These are phyloP conservation scores for Prosopis cineraria DNA, from an alignment of 306 rosid genomes.

Conservation along the genomic window DNA sequence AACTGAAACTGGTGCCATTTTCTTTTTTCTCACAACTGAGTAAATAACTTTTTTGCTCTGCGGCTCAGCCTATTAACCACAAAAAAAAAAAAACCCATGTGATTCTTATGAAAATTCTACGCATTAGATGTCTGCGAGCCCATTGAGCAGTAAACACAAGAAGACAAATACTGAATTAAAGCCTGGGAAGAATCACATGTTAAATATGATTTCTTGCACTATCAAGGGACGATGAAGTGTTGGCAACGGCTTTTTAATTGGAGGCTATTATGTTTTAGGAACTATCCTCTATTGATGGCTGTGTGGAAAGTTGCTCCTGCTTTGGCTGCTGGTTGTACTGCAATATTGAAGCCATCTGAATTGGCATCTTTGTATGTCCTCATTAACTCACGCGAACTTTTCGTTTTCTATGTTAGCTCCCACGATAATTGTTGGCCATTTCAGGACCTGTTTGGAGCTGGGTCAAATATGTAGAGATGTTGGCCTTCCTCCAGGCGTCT, in stretches of 20 bases:
- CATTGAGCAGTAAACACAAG: neutral
- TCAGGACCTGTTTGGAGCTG: constrained; percentile 78
- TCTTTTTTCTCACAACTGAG: neutral
- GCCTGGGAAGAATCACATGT: neutral
- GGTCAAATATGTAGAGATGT: constrained; percentile 71
- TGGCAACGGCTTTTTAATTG: constrained; percentile 11
- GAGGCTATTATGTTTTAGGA: constrained; percentile 49
- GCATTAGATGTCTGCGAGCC: neutral
- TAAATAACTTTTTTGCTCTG: neutral
- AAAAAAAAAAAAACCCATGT: neutral
- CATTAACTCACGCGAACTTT: constrained; percentile 24
- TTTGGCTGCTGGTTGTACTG: constrained; percentile 87
- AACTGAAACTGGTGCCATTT: neutral
- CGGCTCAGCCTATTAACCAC: neutral
- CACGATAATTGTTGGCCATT: constrained; percentile 24
- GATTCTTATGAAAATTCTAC: neutral
- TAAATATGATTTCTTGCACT: neutral
- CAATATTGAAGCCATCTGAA: constrained; percentile 85
- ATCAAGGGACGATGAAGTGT: neutral
- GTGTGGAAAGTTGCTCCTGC: constrained; percentile 89
- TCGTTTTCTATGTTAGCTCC: neutral
- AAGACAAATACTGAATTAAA: neutral
- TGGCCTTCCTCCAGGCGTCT: constrained; percentile 73
- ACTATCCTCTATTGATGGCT: constrained; percentile 81
- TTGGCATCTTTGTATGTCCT: constrained; percentile 68